Evolutionary conservation across 192 early-diverging fungal species (phyloP).

Genomic region (Phlyctochytrium planicorne): DNA sequence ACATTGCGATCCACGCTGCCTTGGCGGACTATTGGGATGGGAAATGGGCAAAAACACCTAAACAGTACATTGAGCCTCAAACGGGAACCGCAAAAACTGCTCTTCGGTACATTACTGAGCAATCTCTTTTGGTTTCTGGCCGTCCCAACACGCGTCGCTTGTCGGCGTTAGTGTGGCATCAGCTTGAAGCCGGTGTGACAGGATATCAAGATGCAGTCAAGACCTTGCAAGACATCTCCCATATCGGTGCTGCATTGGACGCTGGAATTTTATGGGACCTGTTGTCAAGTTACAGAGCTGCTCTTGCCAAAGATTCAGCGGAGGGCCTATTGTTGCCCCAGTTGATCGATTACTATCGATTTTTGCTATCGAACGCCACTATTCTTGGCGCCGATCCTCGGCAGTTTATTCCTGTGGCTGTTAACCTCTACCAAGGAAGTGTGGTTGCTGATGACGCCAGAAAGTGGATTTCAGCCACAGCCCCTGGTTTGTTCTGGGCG

Average conservation of each 20-base stretch:
- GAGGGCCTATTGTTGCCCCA: constrained; percentile 16
- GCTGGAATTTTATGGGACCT: constrained; percentile 30
- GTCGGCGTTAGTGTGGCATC: constrained; percentile 26
- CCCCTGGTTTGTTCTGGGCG: constrained; percentile 27
- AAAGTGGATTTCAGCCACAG: constrained; percentile 20
- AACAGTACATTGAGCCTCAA: constrained; percentile 16
- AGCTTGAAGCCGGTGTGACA: constrained; percentile 13
- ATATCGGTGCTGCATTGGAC: constrained; percentile 23
- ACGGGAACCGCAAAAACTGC: constrained; percentile 7
- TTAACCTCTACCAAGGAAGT: constrained; percentile 25
- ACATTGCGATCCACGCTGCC: constrained; percentile 18
- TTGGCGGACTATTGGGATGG: constrained; percentile 27
- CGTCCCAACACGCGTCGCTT: constrained; percentile 21
- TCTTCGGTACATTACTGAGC: constrained; percentile 22
- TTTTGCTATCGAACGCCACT: constrained; percentile 19
- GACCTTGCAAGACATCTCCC: constrained; percentile 29
- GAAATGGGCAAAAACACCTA: constrained; percentile 24
- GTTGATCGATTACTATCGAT: constrained; percentile 31
- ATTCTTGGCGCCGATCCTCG: constrained; percentile 20
- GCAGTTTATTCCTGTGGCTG: constrained; percentile 27
- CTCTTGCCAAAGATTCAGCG: constrained; percentile 15
- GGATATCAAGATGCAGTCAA: constrained; percentile 21
- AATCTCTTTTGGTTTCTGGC: constrained; percentile 26
- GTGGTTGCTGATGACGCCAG: constrained; percentile 31
- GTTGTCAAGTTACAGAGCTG: constrained; percentile 25